Percentiles rank a stretch among this genome's conserved stretches.
Evolutionary conservation across 2,329 filamentous ascomycete species (phyloP).

Genomic region (Alternaria conjuncta): DNA sequence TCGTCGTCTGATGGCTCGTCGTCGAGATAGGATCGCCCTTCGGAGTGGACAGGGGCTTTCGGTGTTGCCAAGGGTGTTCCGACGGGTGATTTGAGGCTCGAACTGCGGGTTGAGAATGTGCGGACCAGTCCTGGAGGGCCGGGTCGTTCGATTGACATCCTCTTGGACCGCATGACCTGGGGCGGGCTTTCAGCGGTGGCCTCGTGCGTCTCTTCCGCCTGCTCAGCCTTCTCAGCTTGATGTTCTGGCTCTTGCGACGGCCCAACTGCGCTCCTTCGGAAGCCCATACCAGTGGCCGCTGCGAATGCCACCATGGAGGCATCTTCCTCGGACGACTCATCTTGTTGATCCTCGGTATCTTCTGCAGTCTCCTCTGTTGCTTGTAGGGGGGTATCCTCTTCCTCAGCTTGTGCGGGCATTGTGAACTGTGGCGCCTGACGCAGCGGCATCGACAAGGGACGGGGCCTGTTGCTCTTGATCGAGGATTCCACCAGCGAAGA

Average conservation of each 20-base stretch:
- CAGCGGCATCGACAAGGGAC: conserved; percentile 42
- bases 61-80: conserved; percentile 29
- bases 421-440: conserved; percentile 29
- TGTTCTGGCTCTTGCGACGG: conserved; percentile 24
- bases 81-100: conserved; percentile 28
- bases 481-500: conserved; percentile 28
- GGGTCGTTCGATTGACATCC: conserved; percentile 45
- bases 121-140: conserved; percentile 43
- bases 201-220: conserved; percentile 24
- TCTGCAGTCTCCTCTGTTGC: background rate
- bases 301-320: conserved; percentile 43
- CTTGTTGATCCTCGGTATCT: background rate
- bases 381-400: background rate
- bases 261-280: conserved; percentile 29
- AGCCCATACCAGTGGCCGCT: conserved; percentile 40
- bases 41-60: conserved; percentile 13
- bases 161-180: conserved; percentile 43
- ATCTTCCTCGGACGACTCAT: conserved; percentile 22
- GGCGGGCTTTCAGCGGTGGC: conserved; percentile 31
- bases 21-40: conserved; percentile 39
- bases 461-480: conserved; percentile 26
- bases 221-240: conserved; percentile 20
- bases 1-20: conserved; percentile 38
- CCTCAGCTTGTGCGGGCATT: conserved; percentile 5
- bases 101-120: conserved; percentile 43